These are phyloP conservation scores for Penicillium bialowiezense DNA, from an alignment of 495 filamentous ascomycete species.

Conservation along the genomic window DNA sequence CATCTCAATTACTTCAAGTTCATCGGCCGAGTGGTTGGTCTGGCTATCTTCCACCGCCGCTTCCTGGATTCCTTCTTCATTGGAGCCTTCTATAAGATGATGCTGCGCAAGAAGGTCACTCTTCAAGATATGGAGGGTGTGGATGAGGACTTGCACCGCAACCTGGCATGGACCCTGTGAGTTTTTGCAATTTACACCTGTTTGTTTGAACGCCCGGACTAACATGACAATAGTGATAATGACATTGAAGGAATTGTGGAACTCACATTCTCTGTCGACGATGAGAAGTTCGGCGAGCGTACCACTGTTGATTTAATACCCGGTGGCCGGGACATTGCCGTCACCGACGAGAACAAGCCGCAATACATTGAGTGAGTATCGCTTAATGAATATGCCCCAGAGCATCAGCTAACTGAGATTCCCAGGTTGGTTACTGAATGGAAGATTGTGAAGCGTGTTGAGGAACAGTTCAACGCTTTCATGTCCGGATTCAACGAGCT, in stretches of 20 bases:
- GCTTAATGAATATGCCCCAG: background rate
- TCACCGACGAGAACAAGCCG: constrained; percentile 95
- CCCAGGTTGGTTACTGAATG: constrained; percentile 88
- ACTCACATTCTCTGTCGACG: constrained; percentile 91
- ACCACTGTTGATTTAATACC: constrained; percentile 91
- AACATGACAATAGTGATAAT: constrained; percentile 63
- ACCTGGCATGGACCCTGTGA: constrained; percentile 88
- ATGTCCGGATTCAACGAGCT: constrained; percentile 96
- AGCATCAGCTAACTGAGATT: constrained; percentile 1
- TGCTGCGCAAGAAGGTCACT: constrained; percentile 86
- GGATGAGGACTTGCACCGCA: constrained; percentile 94
- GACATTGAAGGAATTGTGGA: constrained; percentile 92
- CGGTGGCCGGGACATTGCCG: constrained; percentile 83
- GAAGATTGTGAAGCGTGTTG: constrained; percentile 97
- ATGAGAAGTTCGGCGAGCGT: constrained; percentile 94
- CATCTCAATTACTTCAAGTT: constrained; percentile 99
- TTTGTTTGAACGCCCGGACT: constrained; percentile 4
- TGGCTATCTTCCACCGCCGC: constrained; percentile 96
- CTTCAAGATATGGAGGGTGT: constrained; percentile 99
- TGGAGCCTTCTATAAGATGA: constrained; percentile 99
- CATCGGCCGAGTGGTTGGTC: constrained; percentile 94
- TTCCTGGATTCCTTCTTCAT: constrained; percentile 99
- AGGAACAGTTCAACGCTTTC: constrained; percentile 98
- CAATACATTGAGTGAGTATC: constrained; percentile 82
- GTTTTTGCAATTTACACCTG: constrained; percentile 15